Evolutionary conservation across 371 early-diverging fungal species (phyloP), one percentile per base, ranked within the genome.

Genomic region (Rhizopus microsporus): DNA sequence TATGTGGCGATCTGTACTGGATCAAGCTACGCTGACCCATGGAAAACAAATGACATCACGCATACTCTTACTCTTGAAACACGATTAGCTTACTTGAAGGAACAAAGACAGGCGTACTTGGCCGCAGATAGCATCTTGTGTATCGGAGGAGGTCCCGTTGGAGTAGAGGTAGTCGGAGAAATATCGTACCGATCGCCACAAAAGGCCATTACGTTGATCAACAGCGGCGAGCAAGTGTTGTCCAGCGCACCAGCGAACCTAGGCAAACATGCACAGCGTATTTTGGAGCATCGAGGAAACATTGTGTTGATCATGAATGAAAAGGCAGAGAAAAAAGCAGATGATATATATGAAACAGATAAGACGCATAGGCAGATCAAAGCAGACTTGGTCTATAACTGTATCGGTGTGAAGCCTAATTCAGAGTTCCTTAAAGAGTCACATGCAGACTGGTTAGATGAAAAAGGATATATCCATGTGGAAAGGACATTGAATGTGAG

Each of bases 121-220:
- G 12, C 49, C 6, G 71, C 82, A 0, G 50, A 71, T 6, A 46
- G 54, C 9, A 75, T 84, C 7, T 54, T 84, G 32, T 79, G 81
- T 56, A 75, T 86, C 34, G 84, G 86, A 12, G 82, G 75, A 31
- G 83, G 84, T 0, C 80, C 84, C 7, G 80, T 81, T 0, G 83
- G 82, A 17, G 71, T 78, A 3, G 86, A 83, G 34, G 29, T 75
- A 39, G 79, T 63, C 16, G 72, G 75, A 3, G 86, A 86, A 48
- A 74, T 86, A 34, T 72, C 74, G 3, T 63, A 71, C 16, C 43
- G 64, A 10, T 55, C 68, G n/a, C 78, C 78, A 0, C 16, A 59
- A 2, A 86, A 82, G 42, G 30, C 34, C 7, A 39, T 86, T 3
- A 79, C 72, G 2, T 39, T 85, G 23, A 76, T 78, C 7, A 75